phyloP scores from a whole-genome alignment of 768 basidiomycete genomes.

The Leccinum boreale region DNA sequence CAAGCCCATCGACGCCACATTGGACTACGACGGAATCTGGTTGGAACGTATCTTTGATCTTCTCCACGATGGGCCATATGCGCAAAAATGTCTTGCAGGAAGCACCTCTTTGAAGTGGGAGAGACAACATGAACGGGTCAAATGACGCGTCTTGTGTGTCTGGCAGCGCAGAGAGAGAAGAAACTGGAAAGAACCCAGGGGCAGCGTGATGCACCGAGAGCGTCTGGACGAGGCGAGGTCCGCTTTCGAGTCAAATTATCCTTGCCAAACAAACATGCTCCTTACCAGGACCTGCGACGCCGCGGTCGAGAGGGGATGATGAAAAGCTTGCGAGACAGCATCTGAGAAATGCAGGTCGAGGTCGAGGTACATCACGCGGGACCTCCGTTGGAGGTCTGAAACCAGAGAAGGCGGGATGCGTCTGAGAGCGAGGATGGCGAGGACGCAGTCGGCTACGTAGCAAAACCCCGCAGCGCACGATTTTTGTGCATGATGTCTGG shows the following conservation, averaged over 20 bases:
- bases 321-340: slow-evolving; percentile 78
- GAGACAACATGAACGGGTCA: slow-evolving; percentile 70
- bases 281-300: slow-evolving; percentile 48
- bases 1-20: slow-evolving; percentile 84
- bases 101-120: slow-evolving; percentile 76
- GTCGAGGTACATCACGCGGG: slow-evolving; percentile 86
- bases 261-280: not conserved
- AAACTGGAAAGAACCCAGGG: slow-evolving; percentile 80
- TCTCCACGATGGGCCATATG: slow-evolving; percentile 65
- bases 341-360: slow-evolving; percentile 92
- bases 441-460: slow-evolving; percentile 87
- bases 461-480: slow-evolving; percentile 84
- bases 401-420: slow-evolving; percentile 27
- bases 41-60: slow-evolving; percentile 53
- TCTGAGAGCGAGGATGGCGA: slow-evolving; percentile 74
- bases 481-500: slow-evolving; percentile 81
- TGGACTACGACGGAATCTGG: slow-evolving; percentile 84
- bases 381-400: slow-evolving; percentile 32
- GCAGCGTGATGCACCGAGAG: slow-evolving; percentile 82
- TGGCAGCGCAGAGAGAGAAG: slow-evolving; percentile 48
- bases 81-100: slow-evolving; percentile 57
- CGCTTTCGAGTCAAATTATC: not conserved
- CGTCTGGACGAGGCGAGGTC: slow-evolving; percentile 41
- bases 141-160: slow-evolving; percentile 29
- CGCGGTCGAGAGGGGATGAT: slow-evolving; percentile 35